Percentiles rank a stretch among this genome's conserved stretches.
Conservation (phyloP, 2,329 filamentous ascomycete genomes). For the Neofusicoccum laricinum region DNA sequence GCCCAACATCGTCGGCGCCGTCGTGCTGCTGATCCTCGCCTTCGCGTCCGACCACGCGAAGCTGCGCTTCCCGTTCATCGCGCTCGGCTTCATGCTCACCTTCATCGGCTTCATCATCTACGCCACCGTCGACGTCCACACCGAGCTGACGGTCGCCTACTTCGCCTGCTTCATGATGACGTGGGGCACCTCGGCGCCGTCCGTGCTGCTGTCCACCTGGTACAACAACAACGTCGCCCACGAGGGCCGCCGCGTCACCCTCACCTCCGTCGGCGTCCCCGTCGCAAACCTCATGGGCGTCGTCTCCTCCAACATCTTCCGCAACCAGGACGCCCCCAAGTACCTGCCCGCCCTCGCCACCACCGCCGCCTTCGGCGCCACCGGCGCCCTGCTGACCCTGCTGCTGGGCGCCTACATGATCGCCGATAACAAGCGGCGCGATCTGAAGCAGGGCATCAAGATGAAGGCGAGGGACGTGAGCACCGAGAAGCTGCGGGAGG, state of each 20-base stretch:
- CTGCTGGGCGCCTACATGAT: constrained; percentile 63
- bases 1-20: constrained; percentile 71
- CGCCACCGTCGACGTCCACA: constrained; percentile 60
- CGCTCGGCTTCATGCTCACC: constrained; percentile 69
- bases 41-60: constrained; percentile 66
- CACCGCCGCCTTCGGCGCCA: constrained; percentile 62
- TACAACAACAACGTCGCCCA: constrained; percentile 83
- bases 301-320: constrained; percentile 56
- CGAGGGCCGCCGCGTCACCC: constrained; percentile 66
- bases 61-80: constrained; percentile 72
- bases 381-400: constrained; percentile 55
- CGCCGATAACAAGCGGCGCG: constrained; percentile 61
- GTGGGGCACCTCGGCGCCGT: constrained; percentile 73
- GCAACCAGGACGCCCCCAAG: constrained; percentile 19
- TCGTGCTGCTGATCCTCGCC: constrained; percentile 68
- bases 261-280: constrained; percentile 71
- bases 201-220: constrained; percentile 66
- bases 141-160: constrained; percentile 65
- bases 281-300: constrained; percentile 75
- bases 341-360: constrained; percentile 66
- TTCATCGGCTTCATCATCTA: constrained; percentile 79
- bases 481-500: constrained; percentile 45
- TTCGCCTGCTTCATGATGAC: constrained; percentile 81
- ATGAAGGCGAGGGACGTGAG: constrained; percentile 50
- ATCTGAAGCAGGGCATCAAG: constrained; percentile 54